phyloP scores from a whole-genome alignment of 495 filamentous ascomycete genomes.

The Astrothelium subdiscretum region DNA sequence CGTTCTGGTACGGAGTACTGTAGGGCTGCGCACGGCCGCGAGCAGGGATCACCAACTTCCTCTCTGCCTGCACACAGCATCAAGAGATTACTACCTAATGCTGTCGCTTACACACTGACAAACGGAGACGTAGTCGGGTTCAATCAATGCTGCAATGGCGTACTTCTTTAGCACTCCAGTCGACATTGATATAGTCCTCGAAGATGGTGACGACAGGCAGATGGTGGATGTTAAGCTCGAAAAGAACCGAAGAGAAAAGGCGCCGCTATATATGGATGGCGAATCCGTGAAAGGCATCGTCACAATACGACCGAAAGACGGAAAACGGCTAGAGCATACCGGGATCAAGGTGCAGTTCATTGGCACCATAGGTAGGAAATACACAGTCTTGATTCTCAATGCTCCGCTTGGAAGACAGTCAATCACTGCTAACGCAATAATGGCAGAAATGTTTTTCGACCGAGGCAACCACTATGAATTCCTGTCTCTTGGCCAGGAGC shows the following conservation, averaged over 20 bases:
- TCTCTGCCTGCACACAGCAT: neutral
- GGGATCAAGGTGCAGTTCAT: slow-evolving; percentile 99
- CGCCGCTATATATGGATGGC: slow-evolving; percentile 92
- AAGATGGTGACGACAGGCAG: slow-evolving; percentile 82
- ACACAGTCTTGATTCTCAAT: neutral
- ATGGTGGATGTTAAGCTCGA: slow-evolving; percentile 97
- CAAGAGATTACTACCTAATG: neutral
- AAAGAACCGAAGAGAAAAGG: slow-evolving; percentile 93
- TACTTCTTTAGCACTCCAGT: slow-evolving; percentile 90
- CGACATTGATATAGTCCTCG: slow-evolving; percentile 97
- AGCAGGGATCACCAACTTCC: neutral
- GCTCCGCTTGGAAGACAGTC: no score
- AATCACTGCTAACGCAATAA: neutral
- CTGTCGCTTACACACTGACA: neutral
- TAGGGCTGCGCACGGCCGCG: neutral
- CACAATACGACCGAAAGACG: slow-evolving; percentile 94
- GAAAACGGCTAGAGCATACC: slow-evolving; percentile 93
- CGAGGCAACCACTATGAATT: slow-evolving; percentile 89
- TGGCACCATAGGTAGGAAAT: slow-evolving; percentile 74
- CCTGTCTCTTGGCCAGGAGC: slow-evolving; percentile 86
- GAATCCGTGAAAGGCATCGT: slow-evolving; percentile 95
- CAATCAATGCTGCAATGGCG: no score
- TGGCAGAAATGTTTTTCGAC: neutral
- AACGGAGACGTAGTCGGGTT: no score
- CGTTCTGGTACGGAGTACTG: no score